Conservation (phyloP, 202 grass and related monocot species). For the Digitaria exilis region DNA sequence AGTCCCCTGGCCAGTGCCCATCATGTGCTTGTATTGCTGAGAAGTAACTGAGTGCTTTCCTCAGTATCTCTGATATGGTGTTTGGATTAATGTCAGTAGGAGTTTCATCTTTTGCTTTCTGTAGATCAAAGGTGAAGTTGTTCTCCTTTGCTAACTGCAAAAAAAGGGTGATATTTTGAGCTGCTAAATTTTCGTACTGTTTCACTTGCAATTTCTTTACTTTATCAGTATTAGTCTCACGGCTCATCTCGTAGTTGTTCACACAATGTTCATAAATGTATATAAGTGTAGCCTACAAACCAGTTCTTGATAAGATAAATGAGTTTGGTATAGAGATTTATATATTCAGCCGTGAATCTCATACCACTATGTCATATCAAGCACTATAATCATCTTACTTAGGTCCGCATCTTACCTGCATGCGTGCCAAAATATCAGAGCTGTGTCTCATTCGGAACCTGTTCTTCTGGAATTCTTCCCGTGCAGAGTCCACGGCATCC, state of each 20-base stretch:
- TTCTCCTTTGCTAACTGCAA: slow-evolving; percentile 65
- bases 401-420: slow-evolving; percentile 55
- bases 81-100: not conserved
- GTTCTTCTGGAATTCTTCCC: slow-evolving; percentile 53
- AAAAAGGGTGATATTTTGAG: slow-evolving; percentile 13
- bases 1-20: slow-evolving; percentile 82
- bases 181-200: not conserved
- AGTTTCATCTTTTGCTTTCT: slow-evolving; percentile 36
- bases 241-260: not conserved
- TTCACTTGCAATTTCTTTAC: not conserved
- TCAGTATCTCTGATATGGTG: slow-evolving; percentile 40
- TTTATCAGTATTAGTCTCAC: not conserved
- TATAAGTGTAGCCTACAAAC: slow-evolving; percentile 12
- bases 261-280: not conserved
- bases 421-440: slow-evolving; percentile 70
- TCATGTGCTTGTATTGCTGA: slow-evolving; percentile 77
- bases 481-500: slow-evolving; percentile 48
- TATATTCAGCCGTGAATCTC: not conserved
- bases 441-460: slow-evolving; percentile 63
- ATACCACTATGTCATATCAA: slow-evolving; percentile 18
- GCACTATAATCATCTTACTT: not conserved
- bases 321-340: not conserved
- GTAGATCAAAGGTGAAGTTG: slow-evolving; percentile 39
- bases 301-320: not conserved
- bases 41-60: slow-evolving; percentile 61